Evolutionary conservation across 805 yeast species (phyloP).

Genomic region (Scheffersomyces lignosus): DNA sequence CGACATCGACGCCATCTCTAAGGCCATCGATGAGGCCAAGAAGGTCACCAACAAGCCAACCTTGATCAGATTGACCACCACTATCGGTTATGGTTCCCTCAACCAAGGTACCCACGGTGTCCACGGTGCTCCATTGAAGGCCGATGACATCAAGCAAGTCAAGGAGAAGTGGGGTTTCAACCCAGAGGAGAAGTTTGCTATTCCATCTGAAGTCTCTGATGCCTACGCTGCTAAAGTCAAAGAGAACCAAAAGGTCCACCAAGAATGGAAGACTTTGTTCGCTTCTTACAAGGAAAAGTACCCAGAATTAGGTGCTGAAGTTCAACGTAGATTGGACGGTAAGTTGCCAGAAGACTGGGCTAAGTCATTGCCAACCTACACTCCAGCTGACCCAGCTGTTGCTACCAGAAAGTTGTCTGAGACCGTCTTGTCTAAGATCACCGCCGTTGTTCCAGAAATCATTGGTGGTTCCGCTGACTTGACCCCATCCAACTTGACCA

Average conservation of each 20-base stretch:
- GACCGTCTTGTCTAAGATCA: conserved; percentile 63
- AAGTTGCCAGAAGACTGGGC: conserved; percentile 86
- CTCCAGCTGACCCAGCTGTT: conserved; percentile 73
- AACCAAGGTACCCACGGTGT: conserved; percentile 85
- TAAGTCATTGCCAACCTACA: conserved; percentile 72
- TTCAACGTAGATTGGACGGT: conserved; percentile 73
- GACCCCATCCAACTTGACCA: conserved; percentile 94
- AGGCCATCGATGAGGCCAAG: conserved; percentile 83
- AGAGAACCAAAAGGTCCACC: conserved; percentile 67
- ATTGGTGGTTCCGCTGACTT: conserved; percentile 98
- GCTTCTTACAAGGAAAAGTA: conserved; percentile 62
- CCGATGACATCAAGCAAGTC: conserved; percentile 87
- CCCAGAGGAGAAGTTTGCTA: conserved; percentile 76
- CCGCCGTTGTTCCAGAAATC: conserved; percentile 75
- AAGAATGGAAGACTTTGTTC: conserved; percentile 71
- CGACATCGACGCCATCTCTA: conserved; percentile 67
- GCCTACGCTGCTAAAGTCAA: conserved; percentile 57
- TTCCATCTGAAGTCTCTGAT: conserved; percentile 81
- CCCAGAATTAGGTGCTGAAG: conserved; percentile 78
- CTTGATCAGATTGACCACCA: conserved; percentile 82
- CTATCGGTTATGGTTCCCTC: conserved; percentile 92
- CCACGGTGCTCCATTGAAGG: conserved; percentile 94
- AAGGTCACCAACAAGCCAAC: conserved; percentile 80
- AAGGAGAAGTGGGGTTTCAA: conserved; percentile 84
- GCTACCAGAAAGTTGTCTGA: conserved; percentile 96